Percentiles rank a stretch among this genome's conserved stretches.
Evolutionary conservation across 2,329 filamentous ascomycete genomes (phyloP).

Genomic region (Lecanosticta acicola): DNA sequence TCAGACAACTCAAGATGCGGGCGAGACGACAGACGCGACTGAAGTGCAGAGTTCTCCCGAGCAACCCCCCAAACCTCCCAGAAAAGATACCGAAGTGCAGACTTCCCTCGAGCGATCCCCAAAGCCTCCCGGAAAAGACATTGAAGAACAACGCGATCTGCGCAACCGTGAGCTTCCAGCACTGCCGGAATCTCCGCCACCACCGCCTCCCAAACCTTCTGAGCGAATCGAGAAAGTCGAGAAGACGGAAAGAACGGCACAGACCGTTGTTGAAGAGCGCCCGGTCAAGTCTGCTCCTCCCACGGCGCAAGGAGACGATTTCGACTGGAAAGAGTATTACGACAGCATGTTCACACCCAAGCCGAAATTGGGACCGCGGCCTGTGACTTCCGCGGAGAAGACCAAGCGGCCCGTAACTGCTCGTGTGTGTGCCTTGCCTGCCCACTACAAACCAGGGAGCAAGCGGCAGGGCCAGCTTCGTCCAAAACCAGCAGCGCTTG

Average conservation of each 20-base stretch:
- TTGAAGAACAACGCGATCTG: not conserved
- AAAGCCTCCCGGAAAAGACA: not conserved
- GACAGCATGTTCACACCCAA: slow-evolving; percentile 59
- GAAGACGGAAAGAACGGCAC: too few relatives aligned
- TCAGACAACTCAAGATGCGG: slow-evolving; percentile 1
- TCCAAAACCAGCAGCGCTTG: slow-evolving; percentile 27
- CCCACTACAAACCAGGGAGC: slow-evolving; percentile 20
- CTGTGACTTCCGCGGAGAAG: slow-evolving; percentile 47
- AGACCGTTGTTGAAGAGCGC: too few relatives aligned
- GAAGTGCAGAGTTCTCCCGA: not conserved
- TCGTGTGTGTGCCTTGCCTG: slow-evolving; percentile 43
- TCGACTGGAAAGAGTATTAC: slow-evolving; percentile 43
- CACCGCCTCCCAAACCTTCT: not conserved
- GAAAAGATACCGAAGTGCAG: not conserved
- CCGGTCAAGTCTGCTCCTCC: not conserved
- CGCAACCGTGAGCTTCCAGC: slow-evolving; percentile 4
- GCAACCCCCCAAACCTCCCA: not conserved
- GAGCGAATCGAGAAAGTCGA: too few relatives aligned
- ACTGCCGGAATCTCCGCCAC: not conserved
- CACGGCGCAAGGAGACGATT: not conserved
- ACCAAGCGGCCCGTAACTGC: slow-evolving; percentile 50
- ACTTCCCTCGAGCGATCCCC: not conserved
- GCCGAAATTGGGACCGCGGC: slow-evolving; percentile 81
- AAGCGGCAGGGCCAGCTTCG: slow-evolving; percentile 30
- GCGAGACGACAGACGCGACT: not conserved